Base-by-base conservation (phyloP, 164 flowering plant genomes). In the Tinospora cordifolia region DNA sequence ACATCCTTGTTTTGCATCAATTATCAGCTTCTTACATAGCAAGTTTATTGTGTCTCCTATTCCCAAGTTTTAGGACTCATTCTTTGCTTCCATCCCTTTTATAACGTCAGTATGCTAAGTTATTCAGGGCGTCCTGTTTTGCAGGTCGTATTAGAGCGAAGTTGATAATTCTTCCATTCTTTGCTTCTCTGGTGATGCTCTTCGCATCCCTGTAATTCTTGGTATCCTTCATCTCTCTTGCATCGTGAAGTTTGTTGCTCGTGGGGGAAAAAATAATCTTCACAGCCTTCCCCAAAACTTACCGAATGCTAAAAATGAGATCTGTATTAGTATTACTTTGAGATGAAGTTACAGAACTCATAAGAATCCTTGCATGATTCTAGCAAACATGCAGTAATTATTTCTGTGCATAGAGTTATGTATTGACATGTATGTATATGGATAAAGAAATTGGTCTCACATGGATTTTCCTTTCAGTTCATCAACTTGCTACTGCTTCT, bases 111-210 rank as follows among this genome's bases (percentile, higher is more conserved):
- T 25, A 13, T 6, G 3, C 17, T 24, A 39, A 21, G 30, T 11
- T 14, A 8, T 14, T 40, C 9, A 6, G 10, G 1, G 3, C 58
- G 24, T 13, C 36, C 22, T 22, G 22, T 69, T 21, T 5, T 69
- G 60, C 75, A 76, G 79, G 67, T 17, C 59, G 22, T 36, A 30
- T 46, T 36, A 26, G 7, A 19, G 24, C 57, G 46, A 41, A 69
- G 39, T 22, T 69, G 64, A n/a, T 24, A 14, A 19, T 41, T 39
- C 62, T 38, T 41, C 24, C 59, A 6, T 49, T 76, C 14, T 9
- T 72, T 69, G 66, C 75, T 34, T 65, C 44, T 26, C 70, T 38
- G 13, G 13, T 72, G 70, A 36, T 51, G 19, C 54, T 69, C 38
- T 41, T 46, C 40, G 17, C 66, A 41, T 38, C 72, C 26, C 51